These are phyloP conservation scores for Tetrahymena elliotti DNA, from an alignment of 73 alveolate species.

Conservation along the genomic window DNA sequence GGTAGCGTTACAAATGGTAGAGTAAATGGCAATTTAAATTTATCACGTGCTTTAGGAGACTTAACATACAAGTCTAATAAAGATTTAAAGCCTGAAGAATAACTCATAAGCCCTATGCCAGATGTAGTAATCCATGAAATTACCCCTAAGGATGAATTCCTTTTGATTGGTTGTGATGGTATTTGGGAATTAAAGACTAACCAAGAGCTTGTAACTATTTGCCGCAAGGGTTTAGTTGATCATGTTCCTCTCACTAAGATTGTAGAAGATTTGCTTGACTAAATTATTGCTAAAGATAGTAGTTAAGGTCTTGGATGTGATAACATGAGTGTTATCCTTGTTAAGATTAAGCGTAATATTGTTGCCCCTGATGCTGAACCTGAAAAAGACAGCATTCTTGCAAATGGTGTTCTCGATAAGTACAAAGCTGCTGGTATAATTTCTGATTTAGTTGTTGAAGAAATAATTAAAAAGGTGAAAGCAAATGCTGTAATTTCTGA, in stretches of 20 bases:
- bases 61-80: constrained; percentile 71
- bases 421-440: not conserved
- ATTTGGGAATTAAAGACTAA: constrained; percentile 44
- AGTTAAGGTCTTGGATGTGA: constrained; percentile 74
- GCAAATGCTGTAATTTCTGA: not conserved
- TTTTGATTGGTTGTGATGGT: constrained; percentile 53
- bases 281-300: constrained; percentile 57
- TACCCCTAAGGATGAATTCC: constrained; percentile 50
- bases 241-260: constrained; percentile 4
- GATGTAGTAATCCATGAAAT: constrained; percentile 54
- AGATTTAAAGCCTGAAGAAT: constrained; percentile 78
- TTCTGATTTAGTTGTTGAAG: not conserved
- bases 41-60: constrained; percentile 88
- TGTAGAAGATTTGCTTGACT: constrained; percentile 62
- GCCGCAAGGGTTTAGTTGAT: not conserved
- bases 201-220: constrained; percentile 21
- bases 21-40: constrained; percentile 81
- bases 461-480: not conserved
- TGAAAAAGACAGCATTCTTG: not conserved
- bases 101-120: constrained; percentile 79
- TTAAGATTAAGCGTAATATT: constrained; percentile 31
- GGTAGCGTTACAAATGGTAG: constrained; percentile 74
- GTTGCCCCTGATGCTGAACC: not conserved
- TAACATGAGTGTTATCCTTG: constrained; percentile 71
- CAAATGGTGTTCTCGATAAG: not conserved